A percentile compares a stretch with the other conserved stretches of the same genome.
Conservation (phyloP, 176 grass and related monocot species). For the Canna indica region DNA sequence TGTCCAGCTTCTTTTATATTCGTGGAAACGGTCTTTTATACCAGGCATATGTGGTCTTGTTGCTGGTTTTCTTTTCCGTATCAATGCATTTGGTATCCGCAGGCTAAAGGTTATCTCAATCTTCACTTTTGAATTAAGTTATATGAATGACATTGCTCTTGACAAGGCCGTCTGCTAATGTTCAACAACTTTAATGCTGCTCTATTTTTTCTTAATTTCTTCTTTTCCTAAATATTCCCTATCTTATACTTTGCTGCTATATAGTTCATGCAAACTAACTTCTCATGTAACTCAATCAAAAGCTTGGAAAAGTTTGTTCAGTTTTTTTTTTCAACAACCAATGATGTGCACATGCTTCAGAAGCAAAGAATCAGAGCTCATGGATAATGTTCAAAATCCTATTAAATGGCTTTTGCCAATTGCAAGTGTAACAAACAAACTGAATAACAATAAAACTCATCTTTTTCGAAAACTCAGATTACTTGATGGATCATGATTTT, state of each 20-base stretch:
- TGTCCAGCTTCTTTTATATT: slow-evolving; percentile 81
- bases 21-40: slow-evolving; percentile 72
- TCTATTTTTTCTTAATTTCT: not conserved
- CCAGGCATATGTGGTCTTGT: slow-evolving; percentile 80
- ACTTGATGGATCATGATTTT: not conserved
- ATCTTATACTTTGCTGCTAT: not conserved
- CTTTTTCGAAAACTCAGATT: not conserved
- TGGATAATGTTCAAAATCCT: not conserved
- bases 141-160: not conserved
- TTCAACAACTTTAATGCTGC: not conserved
- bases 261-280: not conserved
- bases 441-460: not conserved
- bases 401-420: not conserved
- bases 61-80: slow-evolving; percentile 66
- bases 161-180: not conserved
- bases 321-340: not conserved
- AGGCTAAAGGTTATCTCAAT: slow-evolving; percentile 46
- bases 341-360: not conserved
- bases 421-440: not conserved
- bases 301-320: not conserved
- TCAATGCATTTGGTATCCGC: slow-evolving; percentile 64
- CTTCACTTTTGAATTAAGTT: not conserved
- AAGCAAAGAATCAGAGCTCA: not conserved
- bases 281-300: not conserved
- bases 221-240: not conserved